A percentile compares a stretch with the other conserved stretches of the same genome.
Conservation (phyloP, 805 yeast genomes). For the Yueomyces sinensis region DNA sequence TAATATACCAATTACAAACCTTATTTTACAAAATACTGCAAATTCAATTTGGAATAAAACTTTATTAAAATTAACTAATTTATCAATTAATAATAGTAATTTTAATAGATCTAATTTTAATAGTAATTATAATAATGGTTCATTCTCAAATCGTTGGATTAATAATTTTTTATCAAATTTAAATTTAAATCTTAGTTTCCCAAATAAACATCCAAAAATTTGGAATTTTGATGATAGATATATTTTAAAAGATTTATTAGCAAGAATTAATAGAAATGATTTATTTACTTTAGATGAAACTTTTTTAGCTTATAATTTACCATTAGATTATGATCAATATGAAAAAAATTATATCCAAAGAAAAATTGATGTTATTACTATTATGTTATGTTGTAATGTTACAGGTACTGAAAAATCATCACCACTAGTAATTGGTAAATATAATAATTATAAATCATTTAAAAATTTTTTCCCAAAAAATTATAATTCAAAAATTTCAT, state of each 20-base stretch:
- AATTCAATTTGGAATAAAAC: conserved; percentile 48
- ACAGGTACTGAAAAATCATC: conserved; percentile 51
- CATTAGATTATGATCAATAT: conserved; percentile 42
- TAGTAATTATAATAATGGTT: conserved; percentile 46
- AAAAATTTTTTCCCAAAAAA: conserved; percentile 23
- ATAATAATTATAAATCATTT: conserved; percentile 34
- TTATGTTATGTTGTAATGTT: conserved; percentile 48
- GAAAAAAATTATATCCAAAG: conserved; percentile 26
- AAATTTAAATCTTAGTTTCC: conserved; percentile 37
- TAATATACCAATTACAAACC: conserved; percentile 49
- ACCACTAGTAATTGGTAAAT: conserved; percentile 48
- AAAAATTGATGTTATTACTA: conserved; percentile 32
- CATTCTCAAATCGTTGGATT: conserved; percentile 51
- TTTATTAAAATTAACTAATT: conserved; percentile 20
- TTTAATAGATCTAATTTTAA: conserved; percentile 33
- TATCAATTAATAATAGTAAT: no score
- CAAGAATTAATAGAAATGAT: conserved; percentile 35
- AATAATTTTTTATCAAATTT: conserved; percentile 33
- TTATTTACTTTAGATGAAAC: conserved; percentile 51
- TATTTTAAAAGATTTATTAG: conserved; percentile 32
- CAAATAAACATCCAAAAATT: conserved; percentile 36
- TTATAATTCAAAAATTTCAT: conserved; percentile 5
- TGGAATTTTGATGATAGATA: conserved; percentile 50
- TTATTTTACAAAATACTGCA: conserved; percentile 51
- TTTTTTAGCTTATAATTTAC: conserved; percentile 43